phyloP scores from a whole-genome alignment of 1,284 basidiomycete species.

The Afroboletus lepidellus region DNA sequence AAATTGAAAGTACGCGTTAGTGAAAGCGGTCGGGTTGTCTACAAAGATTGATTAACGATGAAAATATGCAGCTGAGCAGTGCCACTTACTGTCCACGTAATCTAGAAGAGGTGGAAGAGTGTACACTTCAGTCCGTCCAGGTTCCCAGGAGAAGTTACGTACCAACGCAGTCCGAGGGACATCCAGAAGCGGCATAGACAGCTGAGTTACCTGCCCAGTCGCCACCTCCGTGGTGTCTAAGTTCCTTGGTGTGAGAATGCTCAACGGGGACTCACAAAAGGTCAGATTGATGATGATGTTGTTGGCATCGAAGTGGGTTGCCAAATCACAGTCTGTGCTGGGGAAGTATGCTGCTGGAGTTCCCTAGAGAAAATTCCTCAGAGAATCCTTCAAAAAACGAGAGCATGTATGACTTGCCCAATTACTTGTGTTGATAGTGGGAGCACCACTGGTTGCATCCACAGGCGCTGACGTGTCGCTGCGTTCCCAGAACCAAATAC shows the following conservation, averaged over 20 bases:
- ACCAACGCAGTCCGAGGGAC: slow-evolving; percentile 37
- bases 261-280: slow-evolving; percentile 30
- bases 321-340: slow-evolving; percentile 37
- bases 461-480: slow-evolving; percentile 29
- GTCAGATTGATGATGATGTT: slow-evolving; percentile 44
- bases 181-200: slow-evolving; percentile 35
- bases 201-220: slow-evolving; percentile 39
- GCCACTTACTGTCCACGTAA: slow-evolving; percentile 35
- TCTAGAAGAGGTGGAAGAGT: slow-evolving; percentile 8
- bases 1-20: slow-evolving; percentile 54
- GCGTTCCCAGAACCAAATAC: slow-evolving; percentile 44
- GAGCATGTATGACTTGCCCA: slow-evolving; percentile 32
- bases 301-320: slow-evolving; percentile 37
- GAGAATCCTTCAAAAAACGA: background rate
- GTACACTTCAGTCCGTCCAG: background rate
- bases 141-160: background rate
- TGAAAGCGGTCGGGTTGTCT: slow-evolving; percentile 49
- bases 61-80: background rate
- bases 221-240: slow-evolving; percentile 33
- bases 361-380: slow-evolving; percentile 32
- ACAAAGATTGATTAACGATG: background rate
- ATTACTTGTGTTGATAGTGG: slow-evolving; percentile 27
- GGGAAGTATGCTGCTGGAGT: slow-evolving; percentile 41
- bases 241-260: background rate
- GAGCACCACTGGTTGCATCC: slow-evolving; percentile 29